Conservation (phyloP, 345 rosid species). For the Citropsis articulata region DNA sequence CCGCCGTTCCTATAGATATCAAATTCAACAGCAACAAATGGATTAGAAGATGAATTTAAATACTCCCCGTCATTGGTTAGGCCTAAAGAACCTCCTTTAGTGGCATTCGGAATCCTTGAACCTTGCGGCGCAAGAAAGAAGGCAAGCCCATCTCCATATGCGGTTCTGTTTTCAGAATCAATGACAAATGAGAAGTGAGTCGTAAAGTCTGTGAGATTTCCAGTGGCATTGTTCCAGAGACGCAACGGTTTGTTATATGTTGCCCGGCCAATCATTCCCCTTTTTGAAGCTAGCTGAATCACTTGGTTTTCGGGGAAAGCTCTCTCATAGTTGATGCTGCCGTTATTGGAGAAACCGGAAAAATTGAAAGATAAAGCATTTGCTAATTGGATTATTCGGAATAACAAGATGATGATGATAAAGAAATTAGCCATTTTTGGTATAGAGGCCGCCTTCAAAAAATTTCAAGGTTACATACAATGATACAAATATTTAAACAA, state of each 20-base stretch:
- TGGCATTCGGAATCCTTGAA: not conserved
- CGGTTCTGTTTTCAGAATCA: not conserved
- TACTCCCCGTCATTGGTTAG: conserved; percentile 7
- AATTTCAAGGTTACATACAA: too few species aligned
- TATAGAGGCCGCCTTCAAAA: too few species aligned
- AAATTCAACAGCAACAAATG: conserved; percentile 26
- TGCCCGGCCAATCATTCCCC: conserved; percentile 7
- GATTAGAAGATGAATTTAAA: not conserved
- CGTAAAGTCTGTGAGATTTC: conserved; percentile 20
- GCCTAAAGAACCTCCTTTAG: conserved; percentile 4
- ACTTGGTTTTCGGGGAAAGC: not conserved
- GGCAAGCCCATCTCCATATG: not conserved
- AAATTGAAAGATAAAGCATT: conserved; percentile 19
- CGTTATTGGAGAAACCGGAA: conserved; percentile 9
- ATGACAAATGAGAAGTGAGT: conserved; percentile 24
- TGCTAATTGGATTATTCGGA: not conserved
- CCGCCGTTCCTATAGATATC: conserved; percentile 9
- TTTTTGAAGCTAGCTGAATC: conserved; percentile 14
- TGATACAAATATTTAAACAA: too few species aligned
- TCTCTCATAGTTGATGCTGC: conserved; percentile 3
- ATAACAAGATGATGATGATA: too few species aligned
- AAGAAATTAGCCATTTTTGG: too few species aligned
- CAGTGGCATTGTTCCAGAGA: conserved; percentile 18
- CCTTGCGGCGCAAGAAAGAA: conserved; percentile 4
- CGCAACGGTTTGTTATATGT: conserved; percentile 5